These are phyloP conservation scores for Dactylonectria estremocensis DNA, from an alignment of 2,329 filamentous ascomycete species.

Conservation along the genomic window DNA sequence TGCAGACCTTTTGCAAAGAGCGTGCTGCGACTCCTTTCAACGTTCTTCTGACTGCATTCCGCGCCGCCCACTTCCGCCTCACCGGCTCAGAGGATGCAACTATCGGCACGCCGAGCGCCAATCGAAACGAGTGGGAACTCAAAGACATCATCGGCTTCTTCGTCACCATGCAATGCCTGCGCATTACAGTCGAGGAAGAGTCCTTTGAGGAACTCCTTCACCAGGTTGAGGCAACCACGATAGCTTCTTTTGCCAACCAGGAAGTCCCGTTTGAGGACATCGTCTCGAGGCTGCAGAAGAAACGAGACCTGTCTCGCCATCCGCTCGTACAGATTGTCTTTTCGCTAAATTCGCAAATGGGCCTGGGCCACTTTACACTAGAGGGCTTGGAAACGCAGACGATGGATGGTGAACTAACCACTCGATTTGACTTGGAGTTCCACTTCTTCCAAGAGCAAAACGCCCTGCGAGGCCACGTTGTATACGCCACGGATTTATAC, in stretches of 20 bases:
- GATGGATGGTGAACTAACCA: constrained; percentile 13
- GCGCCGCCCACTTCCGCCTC: constrained; percentile 45
- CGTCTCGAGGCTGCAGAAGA: constrained; percentile 30
- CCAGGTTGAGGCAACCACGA: constrained; percentile 33
- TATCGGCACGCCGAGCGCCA: constrained; percentile 41
- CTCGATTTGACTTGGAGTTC: constrained; percentile 46
- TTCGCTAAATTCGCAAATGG: constrained; percentile 39
- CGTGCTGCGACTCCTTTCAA: constrained; percentile 24
- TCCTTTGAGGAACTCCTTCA: constrained; percentile 35
- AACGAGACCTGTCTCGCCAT: constrained; percentile 33
- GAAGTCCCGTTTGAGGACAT: constrained; percentile 43
- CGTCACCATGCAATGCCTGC: constrained; percentile 43
- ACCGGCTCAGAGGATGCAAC: constrained; percentile 41
- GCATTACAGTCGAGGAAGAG: constrained; percentile 33
- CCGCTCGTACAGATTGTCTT: constrained; percentile 36
- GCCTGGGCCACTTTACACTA: constrained; percentile 36
- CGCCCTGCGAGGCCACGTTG: constrained; percentile 24
- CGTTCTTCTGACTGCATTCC: constrained; percentile 42
- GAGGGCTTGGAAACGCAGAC: constrained; percentile 35
- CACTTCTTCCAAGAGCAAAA: constrained; percentile 42
- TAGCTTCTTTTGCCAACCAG: constrained; percentile 39
- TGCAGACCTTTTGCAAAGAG: constrained; percentile 17
- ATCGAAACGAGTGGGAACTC: constrained; percentile 35
- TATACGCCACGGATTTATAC: constrained; percentile 44
- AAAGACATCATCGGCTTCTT: constrained; percentile 46